Evolutionary conservation across 2,329 filamentous ascomycete species (phyloP).

Genomic region (Grosmannia serpens): DNA sequence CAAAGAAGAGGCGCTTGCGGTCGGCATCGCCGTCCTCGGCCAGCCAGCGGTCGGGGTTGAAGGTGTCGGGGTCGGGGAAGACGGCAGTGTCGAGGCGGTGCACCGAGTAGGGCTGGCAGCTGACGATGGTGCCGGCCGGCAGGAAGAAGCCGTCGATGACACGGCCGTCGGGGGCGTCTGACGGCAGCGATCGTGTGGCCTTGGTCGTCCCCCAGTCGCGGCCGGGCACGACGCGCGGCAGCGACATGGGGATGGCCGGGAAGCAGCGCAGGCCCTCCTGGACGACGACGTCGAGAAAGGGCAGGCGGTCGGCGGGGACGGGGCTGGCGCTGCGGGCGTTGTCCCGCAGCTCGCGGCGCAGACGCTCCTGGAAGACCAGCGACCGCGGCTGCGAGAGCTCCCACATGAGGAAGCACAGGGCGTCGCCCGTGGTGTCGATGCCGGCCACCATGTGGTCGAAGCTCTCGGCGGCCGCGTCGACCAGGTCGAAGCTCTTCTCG

Average conservation of each 20-base stretch:
- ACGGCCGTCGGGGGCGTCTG: slow-evolving; percentile 26
- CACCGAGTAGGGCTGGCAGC: slow-evolving; percentile 49
- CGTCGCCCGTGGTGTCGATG: slow-evolving; percentile 61
- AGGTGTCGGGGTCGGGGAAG: slow-evolving; percentile 68
- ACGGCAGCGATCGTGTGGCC: not conserved
- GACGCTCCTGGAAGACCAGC: slow-evolving; percentile 33
- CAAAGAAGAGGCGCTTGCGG: slow-evolving; percentile 49
- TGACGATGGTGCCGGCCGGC: slow-evolving; percentile 43
- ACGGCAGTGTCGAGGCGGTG: slow-evolving; percentile 50
- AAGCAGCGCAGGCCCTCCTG: slow-evolving; percentile 51
- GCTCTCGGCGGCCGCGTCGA: slow-evolving; percentile 54
- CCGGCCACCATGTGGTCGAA: slow-evolving; percentile 62
- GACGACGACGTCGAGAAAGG: slow-evolving; percentile 52
- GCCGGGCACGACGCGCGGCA: slow-evolving; percentile 48
- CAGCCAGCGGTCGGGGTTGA: slow-evolving; percentile 77
- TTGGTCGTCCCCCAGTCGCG: not conserved
- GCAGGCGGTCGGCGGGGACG: slow-evolving; percentile 34
- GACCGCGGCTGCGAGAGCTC: slow-evolving; percentile 52
- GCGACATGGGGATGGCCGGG: slow-evolving; percentile 54
- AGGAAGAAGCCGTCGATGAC: slow-evolving; percentile 43
- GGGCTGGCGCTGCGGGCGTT: not conserved
- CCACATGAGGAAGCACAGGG: slow-evolving; percentile 60
- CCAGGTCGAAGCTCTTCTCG: slow-evolving; percentile 27
- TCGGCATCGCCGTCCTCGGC: slow-evolving; percentile 62
- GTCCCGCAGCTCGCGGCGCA: slow-evolving; percentile 38